A percentile compares a stretch with the other conserved stretches of the same genome.
Conservation (phyloP, 2,329 filamentous ascomycete genomes). For the Hypocreales sp. region DNA sequence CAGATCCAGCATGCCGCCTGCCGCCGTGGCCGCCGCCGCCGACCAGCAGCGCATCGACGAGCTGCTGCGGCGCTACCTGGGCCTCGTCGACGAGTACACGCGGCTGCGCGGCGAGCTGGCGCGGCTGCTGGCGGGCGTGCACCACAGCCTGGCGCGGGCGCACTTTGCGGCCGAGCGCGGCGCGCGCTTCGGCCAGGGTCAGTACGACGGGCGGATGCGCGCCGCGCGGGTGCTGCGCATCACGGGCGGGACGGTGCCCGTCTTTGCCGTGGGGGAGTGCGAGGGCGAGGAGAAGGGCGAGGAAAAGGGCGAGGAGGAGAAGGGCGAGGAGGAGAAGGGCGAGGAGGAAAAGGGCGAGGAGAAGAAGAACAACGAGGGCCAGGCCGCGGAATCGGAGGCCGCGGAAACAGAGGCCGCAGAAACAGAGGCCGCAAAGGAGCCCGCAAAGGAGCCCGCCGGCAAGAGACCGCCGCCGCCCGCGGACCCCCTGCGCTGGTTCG, state of each 20-base stretch:
- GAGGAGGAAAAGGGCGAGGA: background rate
- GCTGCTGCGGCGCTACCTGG: slow-evolving; percentile 50
- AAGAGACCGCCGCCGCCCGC: background rate
- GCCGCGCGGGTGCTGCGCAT: slow-evolving; percentile 30
- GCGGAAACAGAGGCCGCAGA: background rate
- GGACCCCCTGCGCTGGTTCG: slow-evolving; percentile 41
- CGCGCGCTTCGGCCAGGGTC: slow-evolving; percentile 50
- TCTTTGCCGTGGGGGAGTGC: slow-evolving; percentile 6
- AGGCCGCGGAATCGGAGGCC: background rate
- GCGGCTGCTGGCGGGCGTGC: slow-evolving; percentile 37
- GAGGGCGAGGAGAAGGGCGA: slow-evolving; percentile 2
- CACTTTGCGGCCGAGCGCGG: slow-evolving; percentile 55
- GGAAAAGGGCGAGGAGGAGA: background rate
- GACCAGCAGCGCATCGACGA: slow-evolving; percentile 42
- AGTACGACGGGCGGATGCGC: slow-evolving; percentile 61
- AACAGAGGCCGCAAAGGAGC: background rate
- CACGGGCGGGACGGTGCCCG: slow-evolving; percentile 3
- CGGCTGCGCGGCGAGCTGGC: slow-evolving; percentile 38
- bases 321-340: slow-evolving; percentile 2
- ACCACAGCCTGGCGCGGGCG: slow-evolving; percentile 51
- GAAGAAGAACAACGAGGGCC: background rate
- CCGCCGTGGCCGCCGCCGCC: too few species aligned
- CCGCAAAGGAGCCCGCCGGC: background rate
- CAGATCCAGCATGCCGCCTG: too few species aligned
- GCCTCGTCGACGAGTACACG: slow-evolving; percentile 51